Evolutionary conservation across 768 basidiomycete genomes (phyloP).

Genomic region (Lactarius indigo): DNA sequence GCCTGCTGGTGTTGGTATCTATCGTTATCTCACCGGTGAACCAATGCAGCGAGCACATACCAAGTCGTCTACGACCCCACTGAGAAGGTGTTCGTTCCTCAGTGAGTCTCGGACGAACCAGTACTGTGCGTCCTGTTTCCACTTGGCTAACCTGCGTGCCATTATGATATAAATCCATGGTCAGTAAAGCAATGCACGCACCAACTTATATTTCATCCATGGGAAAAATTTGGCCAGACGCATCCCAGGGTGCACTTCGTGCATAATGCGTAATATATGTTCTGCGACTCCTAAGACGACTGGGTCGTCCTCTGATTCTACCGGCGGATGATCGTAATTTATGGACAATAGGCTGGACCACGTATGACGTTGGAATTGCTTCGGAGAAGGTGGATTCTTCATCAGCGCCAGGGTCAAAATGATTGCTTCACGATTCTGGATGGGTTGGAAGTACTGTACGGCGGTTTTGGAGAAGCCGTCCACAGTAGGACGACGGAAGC

Average conservation of each 20-base stretch:
- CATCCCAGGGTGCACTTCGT: not conserved
- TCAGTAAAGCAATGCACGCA: not conserved
- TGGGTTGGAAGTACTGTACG: not conserved
- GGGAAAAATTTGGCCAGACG: not conserved
- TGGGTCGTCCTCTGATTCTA: slow-evolving; percentile 15
- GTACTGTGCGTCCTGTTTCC: not conserved
- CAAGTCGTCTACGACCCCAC: not conserved
- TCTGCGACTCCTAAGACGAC: not conserved
- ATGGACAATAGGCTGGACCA: slow-evolving; percentile 30
- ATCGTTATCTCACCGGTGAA: not conserved
- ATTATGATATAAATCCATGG: not conserved
- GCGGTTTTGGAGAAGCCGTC: not conserved
- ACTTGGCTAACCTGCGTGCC: not conserved
- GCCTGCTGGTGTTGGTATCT: not conserved
- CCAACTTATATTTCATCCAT: not conserved
- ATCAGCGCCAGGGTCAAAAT: slow-evolving; percentile 24
- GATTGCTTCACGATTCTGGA: not conserved
- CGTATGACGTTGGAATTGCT: slow-evolving; percentile 29
- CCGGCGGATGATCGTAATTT: slow-evolving; percentile 1
- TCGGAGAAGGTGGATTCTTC: slow-evolving; percentile 32
- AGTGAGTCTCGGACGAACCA: not conserved
- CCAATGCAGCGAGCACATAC: not conserved
- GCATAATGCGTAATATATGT: not conserved
- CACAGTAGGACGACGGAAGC: not conserved
- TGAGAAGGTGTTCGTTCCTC: not conserved